These are phyloP conservation scores for Cystoderma amianthinum DNA, from an alignment of 768 basidiomycete genomes.

Conservation along the genomic window DNA sequence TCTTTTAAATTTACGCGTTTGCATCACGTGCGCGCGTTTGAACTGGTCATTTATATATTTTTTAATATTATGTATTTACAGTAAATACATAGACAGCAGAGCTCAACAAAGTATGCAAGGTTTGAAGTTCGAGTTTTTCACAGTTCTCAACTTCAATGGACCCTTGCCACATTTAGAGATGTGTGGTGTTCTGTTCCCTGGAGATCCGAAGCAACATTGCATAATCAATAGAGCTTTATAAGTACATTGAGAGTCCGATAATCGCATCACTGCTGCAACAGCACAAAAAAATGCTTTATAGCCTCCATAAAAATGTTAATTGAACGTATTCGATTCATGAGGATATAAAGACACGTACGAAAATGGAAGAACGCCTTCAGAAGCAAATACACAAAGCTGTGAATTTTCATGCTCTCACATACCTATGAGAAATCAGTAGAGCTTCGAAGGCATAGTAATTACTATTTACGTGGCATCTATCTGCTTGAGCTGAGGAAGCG, in stretches of 20 bases:
- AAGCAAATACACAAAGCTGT: not conserved
- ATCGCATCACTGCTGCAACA: not conserved
- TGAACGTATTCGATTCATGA: not conserved
- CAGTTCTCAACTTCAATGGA: not conserved
- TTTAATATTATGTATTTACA: not conserved
- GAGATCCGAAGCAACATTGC: not conserved
- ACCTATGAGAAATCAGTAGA: not conserved
- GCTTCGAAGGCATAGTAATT: not conserved
- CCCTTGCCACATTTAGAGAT: too few relatives aligned
- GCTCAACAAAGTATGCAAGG: not conserved
- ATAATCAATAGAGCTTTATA: not conserved
- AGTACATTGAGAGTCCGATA: not conserved
- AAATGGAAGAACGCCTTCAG: not conserved
- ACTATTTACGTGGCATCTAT: slow-evolving; percentile 89
- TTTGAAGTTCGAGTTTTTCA: not conserved
- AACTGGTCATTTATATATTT: not conserved
- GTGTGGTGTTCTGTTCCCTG: too few relatives aligned
- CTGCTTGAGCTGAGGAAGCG: slow-evolving; percentile 84
- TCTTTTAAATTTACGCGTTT: not conserved
- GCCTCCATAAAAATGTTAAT: not conserved
- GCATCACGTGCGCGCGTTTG: not conserved
- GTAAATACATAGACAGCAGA: not conserved
- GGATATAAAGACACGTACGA: not conserved
- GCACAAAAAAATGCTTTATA: not conserved
- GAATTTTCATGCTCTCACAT: not conserved